Evolutionary conservation across 2,329 filamentous ascomycete species (phyloP), one percentile per base, ranked within the genome.

Genomic region (Emydomyces testavorans): DNA sequence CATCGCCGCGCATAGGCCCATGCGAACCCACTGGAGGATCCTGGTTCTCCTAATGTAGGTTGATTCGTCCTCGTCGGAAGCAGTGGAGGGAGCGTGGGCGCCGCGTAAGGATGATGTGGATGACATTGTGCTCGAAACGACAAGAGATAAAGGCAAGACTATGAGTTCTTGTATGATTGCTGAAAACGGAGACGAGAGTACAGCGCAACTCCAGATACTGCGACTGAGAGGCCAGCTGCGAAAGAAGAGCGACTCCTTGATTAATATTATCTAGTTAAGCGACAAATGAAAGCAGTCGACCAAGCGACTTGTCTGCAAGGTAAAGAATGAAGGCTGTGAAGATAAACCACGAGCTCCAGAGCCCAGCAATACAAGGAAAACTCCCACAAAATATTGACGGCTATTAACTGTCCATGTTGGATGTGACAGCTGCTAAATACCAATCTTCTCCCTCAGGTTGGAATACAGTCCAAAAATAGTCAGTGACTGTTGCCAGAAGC

Each of bases 31-130:
- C 28, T 65, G 62, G 7, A 71, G 56, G 26, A 54, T 47, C 18
- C 59, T 61, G 29, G 52, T 60, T 42, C 59, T 59, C 35, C 58
- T 54, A 11, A 68, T 59, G 38, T 66, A 69, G 8, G 42, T 54
- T 3, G 61, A 62, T 52, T 68, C 65, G 23, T 64, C 58, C 42
- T 60, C 56, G 41, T 65, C 58, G n/a, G 63, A 62, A 6, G 64
- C 62, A 43, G 56, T 58, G 37, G 58, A 60, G 21, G 59, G 56
- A 44, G 59, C 56, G 38, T 56, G 54, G 11, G 62, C 62, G 26
- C 59, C 61, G 5, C 58, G 42, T n/a, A 56, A 52, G 6, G 60
- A 61, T 15, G 54, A 57, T 34, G 48, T 39, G 16, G 60, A 56
- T 26, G 54, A 57, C 62, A 65, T 65, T 38, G 40, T 39, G 11